Evolutionary conservation across 805 yeast genomes (phyloP).

Genomic region (Brettanomyces custersianus): DNA sequence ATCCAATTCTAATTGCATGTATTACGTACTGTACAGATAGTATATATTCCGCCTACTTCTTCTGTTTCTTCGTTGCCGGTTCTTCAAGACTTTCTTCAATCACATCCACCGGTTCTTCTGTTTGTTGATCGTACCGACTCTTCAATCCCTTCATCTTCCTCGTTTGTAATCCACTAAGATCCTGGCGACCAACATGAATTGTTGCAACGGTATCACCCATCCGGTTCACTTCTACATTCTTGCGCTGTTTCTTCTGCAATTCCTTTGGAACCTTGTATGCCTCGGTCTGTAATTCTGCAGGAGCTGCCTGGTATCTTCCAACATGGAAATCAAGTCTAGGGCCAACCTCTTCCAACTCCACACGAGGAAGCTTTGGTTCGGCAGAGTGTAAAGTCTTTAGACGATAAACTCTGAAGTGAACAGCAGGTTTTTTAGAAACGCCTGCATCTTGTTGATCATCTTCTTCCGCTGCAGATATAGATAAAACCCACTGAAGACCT

Average conservation of each 20-base stretch:
- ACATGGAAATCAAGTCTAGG: slow-evolving; percentile 90
- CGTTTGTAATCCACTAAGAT: slow-evolving; percentile 81
- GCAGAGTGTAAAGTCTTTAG: slow-evolving; percentile 67
- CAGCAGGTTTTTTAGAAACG: slow-evolving; percentile 53
- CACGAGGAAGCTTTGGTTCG: slow-evolving; percentile 86
- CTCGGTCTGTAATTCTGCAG: slow-evolving; percentile 85
- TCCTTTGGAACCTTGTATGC: slow-evolving; percentile 77
- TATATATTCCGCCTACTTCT: background rate
- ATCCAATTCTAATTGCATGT: background rate
- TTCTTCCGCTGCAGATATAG: slow-evolving; percentile 65
- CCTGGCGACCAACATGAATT: slow-evolving; percentile 94
- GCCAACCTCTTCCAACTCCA: slow-evolving; percentile 90
- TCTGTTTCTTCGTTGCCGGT: background rate
- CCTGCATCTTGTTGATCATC: slow-evolving; percentile 63
- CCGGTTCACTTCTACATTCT: slow-evolving; percentile 78
- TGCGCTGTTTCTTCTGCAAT: slow-evolving; percentile 70
- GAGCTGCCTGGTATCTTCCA: slow-evolving; percentile 77
- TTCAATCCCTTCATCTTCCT: slow-evolving; percentile 98
- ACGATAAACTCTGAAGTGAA: slow-evolving; percentile 86
- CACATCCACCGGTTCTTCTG: slow-evolving; percentile 18
- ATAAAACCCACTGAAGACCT: slow-evolving; percentile 85
- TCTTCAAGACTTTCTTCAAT: slow-evolving; percentile 11
- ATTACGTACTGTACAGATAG: background rate
- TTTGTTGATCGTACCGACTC: slow-evolving; percentile 68
- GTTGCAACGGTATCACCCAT: slow-evolving; percentile 97